Evolutionary conservation across 441 rosid species (phyloP), one percentile per base, ranked within the genome.

Genomic region (Populus tomentosa): DNA sequence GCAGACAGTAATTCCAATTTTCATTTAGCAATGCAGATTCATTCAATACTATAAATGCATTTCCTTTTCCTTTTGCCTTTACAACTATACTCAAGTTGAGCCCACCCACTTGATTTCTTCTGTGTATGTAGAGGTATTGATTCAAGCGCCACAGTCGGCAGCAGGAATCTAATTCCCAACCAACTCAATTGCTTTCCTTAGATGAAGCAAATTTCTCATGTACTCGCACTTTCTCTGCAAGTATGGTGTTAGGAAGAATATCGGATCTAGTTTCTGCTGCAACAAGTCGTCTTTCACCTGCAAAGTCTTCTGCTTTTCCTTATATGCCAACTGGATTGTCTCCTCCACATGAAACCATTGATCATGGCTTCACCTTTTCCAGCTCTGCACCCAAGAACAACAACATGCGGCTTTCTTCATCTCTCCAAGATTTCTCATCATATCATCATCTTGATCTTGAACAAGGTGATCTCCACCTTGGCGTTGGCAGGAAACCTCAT

Each of bases 391-490:
- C 67, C 10, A 90, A 90, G 82, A 89, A 86, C 67, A 85, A 77
- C 83, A 46, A 46, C 20, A 70, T 96, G 85, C 86, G 93, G 69
- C 93, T 86, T 32, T 89, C 99, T 2, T 85, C 98, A 0, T 95
- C 99, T 66, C 97, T 96, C 56, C 99, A 94, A 81, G 99, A 96
- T 80, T 90, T 96, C 74, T 84, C 99, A 46, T 79, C 89, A 0
- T 91, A 89, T 78, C 79, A 72, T 46, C 87, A 83, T 13, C 78
- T 87, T 82, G 90, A 87, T 85, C 84, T 88, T 2, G 98, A 94
- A 74, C 88, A 86, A 33, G 83, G 85, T 23, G 82, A 85, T 78
- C 74, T 76, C 72, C 75, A 76, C 62, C 40, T 79, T 69, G 91
- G 86, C 76, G 70, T 67, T 79, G 85, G 88, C 72, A 82, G 66